These are phyloP conservation scores for Ochetophila trinervis DNA, from an alignment of 306 rosid genomes.

Conservation along the genomic window DNA sequence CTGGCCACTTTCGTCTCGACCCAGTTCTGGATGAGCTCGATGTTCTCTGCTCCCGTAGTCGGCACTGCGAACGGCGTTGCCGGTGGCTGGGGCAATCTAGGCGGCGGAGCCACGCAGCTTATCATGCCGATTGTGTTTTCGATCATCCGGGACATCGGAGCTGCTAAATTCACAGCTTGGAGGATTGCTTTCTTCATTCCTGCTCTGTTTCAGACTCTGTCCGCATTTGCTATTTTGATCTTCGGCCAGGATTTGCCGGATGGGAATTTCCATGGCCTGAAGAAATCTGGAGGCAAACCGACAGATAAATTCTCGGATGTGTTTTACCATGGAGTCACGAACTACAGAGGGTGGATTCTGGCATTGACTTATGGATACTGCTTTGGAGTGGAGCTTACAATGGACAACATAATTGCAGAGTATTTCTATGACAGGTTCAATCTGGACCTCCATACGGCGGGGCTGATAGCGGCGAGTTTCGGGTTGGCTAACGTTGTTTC, in stretches of 20 bases:
- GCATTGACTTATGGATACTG: slow-evolving; percentile 82
- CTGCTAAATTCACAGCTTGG: slow-evolving; percentile 75
- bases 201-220: slow-evolving; percentile 56
- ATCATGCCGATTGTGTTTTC: slow-evolving; percentile 78
- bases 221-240: slow-evolving; percentile 52
- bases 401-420: slow-evolving; percentile 79
- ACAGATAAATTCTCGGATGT: slow-evolving; percentile 57
- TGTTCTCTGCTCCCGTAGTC: slow-evolving; percentile 70
- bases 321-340: slow-evolving; percentile 41
- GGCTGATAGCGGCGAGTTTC: slow-evolving; percentile 70
- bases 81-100: slow-evolving; percentile 88
- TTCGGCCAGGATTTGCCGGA: slow-evolving; percentile 78
- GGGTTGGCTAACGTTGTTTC: slow-evolving; percentile 71
- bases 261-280: slow-evolving; percentile 52
- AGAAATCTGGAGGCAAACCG: slow-evolving; percentile 59
- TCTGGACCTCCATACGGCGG: slow-evolving; percentile 66
- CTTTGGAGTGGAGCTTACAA: slow-evolving; percentile 78
- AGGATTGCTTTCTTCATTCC: slow-evolving; percentile 75
- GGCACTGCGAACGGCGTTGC: slow-evolving; percentile 73
- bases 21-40: slow-evolving; percentile 95
- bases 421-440: slow-evolving; percentile 75
- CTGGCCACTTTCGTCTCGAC: slow-evolving; percentile 84
- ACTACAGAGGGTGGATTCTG: slow-evolving; percentile 84
- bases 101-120: slow-evolving; percentile 89
- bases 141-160: slow-evolving; percentile 45